A percentile compares a stretch with the other conserved stretches of the same genome.
These are phyloP conservation scores for Chaetomium strumarium DNA, from an alignment of 2,329 filamentous ascomycete species.

Conservation along the genomic window DNA sequence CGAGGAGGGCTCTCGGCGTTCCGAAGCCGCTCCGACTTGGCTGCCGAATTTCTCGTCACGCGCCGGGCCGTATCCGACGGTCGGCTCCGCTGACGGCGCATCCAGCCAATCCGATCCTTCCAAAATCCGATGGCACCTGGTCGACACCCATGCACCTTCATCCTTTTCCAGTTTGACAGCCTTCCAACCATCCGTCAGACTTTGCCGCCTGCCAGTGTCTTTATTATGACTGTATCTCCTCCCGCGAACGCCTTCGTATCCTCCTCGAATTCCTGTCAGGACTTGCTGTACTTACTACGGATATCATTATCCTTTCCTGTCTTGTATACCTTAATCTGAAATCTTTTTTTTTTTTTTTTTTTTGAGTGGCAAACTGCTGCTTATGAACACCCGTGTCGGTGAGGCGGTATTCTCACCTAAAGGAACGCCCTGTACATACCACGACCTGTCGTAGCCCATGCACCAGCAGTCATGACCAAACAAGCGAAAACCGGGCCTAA, in stretches of 20 bases:
- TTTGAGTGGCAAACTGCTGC: no score
- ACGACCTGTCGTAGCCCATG: background rate
- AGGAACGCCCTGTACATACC: background rate
- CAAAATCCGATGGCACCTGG: no score
- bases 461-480: constrained; percentile 21
- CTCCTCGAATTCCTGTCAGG: background rate
- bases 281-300: background rate
- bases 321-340: background rate
- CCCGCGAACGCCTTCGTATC: background rate
- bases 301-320: background rate
- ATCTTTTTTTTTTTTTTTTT: no score
- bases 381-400: no score
- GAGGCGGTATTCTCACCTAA: no score
- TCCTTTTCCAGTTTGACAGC: constrained; percentile 3
- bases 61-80: constrained; percentile 11
- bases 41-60: background rate
- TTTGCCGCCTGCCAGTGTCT: constrained; percentile 3
- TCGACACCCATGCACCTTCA: background rate
- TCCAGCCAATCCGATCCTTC: constrained; percentile 1
- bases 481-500: constrained; percentile 40
- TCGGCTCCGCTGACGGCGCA: background rate
- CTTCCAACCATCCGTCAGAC: background rate
- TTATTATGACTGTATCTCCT: background rate
- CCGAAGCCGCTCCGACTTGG: constrained; percentile 10
- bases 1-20: background rate